phyloP scores from a whole-genome alignment of 2,329 filamentous ascomycete species.

The Curvularia sp. region DNA sequence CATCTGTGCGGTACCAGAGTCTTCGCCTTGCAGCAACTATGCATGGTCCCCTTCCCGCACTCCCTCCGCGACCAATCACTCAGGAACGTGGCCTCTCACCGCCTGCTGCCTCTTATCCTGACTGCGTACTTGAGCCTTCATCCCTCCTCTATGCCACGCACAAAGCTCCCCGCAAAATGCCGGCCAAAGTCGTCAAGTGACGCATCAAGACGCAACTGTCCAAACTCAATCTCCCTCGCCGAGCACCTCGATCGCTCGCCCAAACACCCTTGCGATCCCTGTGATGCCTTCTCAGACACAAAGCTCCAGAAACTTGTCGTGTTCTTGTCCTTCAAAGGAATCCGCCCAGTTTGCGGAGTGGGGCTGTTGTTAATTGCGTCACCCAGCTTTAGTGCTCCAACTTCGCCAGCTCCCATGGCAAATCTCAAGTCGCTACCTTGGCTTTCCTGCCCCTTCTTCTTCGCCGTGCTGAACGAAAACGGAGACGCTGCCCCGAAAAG shows the following conservation, averaged over 20 bases:
- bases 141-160: slow-evolving; percentile 32
- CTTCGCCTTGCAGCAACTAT: slow-evolving; percentile 23
- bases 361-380: slow-evolving; percentile 31
- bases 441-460: slow-evolving; percentile 43
- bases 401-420: slow-evolving; percentile 27
- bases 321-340: slow-evolving; percentile 42
- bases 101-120: slow-evolving; percentile 29
- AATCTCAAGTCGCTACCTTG: slow-evolving; percentile 35
- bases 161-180: slow-evolving; percentile 40
- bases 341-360: slow-evolving; percentile 29
- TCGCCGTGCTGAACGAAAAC: slow-evolving; percentile 53
- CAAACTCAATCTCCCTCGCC: slow-evolving; percentile 26
- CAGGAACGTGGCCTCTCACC: slow-evolving; percentile 49
- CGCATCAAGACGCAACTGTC: slow-evolving; percentile 32
- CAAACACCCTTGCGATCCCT: slow-evolving; percentile 20
- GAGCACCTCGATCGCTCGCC: slow-evolving; percentile 14
- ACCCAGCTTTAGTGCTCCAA: slow-evolving; percentile 8
- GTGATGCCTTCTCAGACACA: slow-evolving; percentile 34
- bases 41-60: slow-evolving; percentile 24
- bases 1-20: slow-evolving; percentile 23
- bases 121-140: slow-evolving; percentile 18
- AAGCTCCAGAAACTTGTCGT: slow-evolving; percentile 25
- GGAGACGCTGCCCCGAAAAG: slow-evolving; percentile 53
- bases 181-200: slow-evolving; percentile 35
- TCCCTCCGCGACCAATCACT: slow-evolving; percentile 46